Base-by-base conservation (phyloP, 306 rosid genomes). In the Pyrus communis region DNA sequence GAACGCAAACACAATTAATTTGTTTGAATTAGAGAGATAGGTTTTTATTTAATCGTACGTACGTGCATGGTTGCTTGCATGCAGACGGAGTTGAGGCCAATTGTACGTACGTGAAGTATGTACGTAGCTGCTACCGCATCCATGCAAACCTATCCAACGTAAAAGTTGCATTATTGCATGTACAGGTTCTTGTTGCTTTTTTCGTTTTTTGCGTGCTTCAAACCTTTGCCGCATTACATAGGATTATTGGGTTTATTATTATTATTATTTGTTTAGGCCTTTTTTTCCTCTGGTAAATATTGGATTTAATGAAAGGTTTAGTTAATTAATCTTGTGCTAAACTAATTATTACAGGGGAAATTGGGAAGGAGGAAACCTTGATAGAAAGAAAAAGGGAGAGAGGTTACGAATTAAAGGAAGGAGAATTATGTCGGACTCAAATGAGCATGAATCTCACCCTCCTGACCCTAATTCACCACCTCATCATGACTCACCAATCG, bases 141-240 rank as follows among this genome's bases (percentile, higher is more conserved):
- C 70, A 66, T 66, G 70, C 70, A 66, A 35, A 66, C 49, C 28
- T 66, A 66, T 66, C 70, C 49, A 21, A 66, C 70, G 46, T 66
- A 66, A 35, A 30, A 21, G 22, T 30, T 30, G 68, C 33, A 61
- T 61, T 61, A 49, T 22, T 57, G 69, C 69, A 35, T 19, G 70
- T 35, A 33, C 42, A 64, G 70, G 70, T 66, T 66, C 25, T 66
- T 9, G 45, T 64, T 31, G 69, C 69, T 66, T 33, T 66, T 65
- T 21, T 14, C 5, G 6, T 14, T 1, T 49, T 49, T 49, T 15
- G 7, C 17, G 18, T 7, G 55, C 18, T 28, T 63, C 42, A 17
- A 63, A 17, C 11, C 14, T 2, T 30, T 63, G 13, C 42, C 7
- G 8, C 9, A 15, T 30, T 63, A 63, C 19, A 11, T 28, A 31